Conservation (phyloP, 495 filamentous ascomycete genomes). For the Lasiosphaeria miniovina region DNA sequence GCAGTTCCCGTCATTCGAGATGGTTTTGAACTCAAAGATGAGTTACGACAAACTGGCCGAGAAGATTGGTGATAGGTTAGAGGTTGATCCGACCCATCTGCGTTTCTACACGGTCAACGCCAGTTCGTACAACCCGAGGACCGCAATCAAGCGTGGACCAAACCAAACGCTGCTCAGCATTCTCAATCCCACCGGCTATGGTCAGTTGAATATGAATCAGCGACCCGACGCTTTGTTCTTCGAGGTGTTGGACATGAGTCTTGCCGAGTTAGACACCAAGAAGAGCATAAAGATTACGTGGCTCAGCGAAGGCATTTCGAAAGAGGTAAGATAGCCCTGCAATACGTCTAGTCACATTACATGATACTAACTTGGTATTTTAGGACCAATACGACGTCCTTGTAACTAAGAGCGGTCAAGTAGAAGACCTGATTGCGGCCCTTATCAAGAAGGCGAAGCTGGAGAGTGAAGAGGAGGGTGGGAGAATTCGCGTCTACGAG, state of each 20-base stretch:
- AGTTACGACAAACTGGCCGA: conserved; percentile 85
- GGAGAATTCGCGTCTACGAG: conserved; percentile 72
- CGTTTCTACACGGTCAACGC: conserved; percentile 83
- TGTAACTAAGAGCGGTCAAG: conserved; percentile 74
- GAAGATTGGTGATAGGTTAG: conserved; percentile 77
- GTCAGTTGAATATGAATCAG: conserved; percentile 58
- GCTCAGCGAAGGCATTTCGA: conserved; percentile 84
- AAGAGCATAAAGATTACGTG: conserved; percentile 77
- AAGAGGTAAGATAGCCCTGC: conserved; percentile 62
- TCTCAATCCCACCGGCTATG: conserved; percentile 57
- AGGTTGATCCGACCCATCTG: conserved; percentile 79
- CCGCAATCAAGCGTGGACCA: conserved; percentile 65
- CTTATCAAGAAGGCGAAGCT: conserved; percentile 78
- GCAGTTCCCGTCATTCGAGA: conserved; percentile 58
- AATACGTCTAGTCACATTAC: neutral
- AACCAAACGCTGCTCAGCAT: conserved; percentile 67
- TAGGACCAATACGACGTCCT: conserved; percentile 75
- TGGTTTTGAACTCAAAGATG: conserved; percentile 81
- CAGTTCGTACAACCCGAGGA: conserved; percentile 68
- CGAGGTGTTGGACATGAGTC: conserved; percentile 87
- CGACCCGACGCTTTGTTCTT: conserved; percentile 77
- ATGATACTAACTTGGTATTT: conserved; percentile 25
- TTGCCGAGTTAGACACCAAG: conserved; percentile 89
- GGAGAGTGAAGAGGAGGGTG: conserved; percentile 63
- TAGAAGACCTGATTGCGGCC: conserved; percentile 69